A percentile compares a stretch with the other conserved stretches of the same genome.
Conservation (phyloP, 257 asterid genomes). For the Coffea eugenioides region DNA sequence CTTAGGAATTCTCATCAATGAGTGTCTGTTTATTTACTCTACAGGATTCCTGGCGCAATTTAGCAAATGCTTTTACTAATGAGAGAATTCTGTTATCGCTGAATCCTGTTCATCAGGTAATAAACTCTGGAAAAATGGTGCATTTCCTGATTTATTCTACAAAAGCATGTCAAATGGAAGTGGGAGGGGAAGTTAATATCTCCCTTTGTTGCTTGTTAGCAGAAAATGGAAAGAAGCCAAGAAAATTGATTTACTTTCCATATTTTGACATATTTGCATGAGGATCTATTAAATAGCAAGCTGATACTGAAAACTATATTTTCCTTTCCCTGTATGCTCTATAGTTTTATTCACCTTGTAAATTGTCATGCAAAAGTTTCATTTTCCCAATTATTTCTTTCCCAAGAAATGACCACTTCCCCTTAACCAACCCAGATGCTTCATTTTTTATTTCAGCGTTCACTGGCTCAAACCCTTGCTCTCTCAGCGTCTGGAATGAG, state of each 20-base stretch:
- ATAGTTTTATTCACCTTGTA: background rate
- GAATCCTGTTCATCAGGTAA: conserved; percentile 81
- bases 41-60: conserved; percentile 81
- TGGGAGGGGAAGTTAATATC: background rate
- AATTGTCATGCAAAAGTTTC: background rate
- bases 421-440: conserved; percentile 9
- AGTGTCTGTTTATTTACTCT: conserved; percentile 10
- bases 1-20: background rate
- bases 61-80: conserved; percentile 76
- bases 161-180: background rate
- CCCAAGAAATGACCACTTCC: background rate
- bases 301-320: background rate
- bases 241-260: background rate
- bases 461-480: conserved; percentile 85
- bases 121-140: background rate
- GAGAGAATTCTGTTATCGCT: conserved; percentile 65
- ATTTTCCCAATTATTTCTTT: background rate
- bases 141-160: background rate
- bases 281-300: conserved; percentile 3
- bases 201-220: background rate
- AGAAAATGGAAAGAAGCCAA: background rate
- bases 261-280: background rate
- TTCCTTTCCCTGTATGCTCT: background rate
- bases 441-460: conserved; percentile 59
- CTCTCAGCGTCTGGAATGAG: conserved; percentile 74